Evolutionary conservation across 2,329 filamentous ascomycete species (phyloP), one percentile per base, ranked within the genome.

Genomic region (Aspergillus spinulosporus): DNA sequence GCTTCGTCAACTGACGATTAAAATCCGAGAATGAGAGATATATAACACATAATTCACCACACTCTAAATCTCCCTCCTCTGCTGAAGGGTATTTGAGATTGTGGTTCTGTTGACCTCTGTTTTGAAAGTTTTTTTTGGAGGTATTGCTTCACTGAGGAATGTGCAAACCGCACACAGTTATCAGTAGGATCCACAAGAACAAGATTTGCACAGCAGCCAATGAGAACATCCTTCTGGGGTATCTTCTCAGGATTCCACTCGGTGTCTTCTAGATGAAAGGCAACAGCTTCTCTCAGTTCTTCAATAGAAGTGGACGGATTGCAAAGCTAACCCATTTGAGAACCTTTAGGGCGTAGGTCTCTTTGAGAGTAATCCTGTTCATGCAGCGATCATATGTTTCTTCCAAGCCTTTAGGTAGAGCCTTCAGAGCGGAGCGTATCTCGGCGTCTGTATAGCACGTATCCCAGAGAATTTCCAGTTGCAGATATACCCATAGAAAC

Each of bases 311-410:
- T 26, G 61, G 59, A 5, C 53, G 57, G 3, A n/a, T 49, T 4
- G 62, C 59, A 59, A 64, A 66, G 31, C 62, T 62, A 9, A 64
- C 59, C 64, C 64, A 66, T 47, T 59, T 58, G 12, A 66, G 58
- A 4, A 62, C 57, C 21, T 56, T 60, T 5, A 63, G 31, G 37
- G 51, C 47, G 36, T 43, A 34, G 4, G 5, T 15, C 28, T 63
- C 57, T 7, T 31, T 21, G 6, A 48, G 14, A 14, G 50, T 49
- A 1, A 66, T 62, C 53, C 61, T 60, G 14, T 53, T 21, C 5
- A 66, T 11, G 39, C 61, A 64, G 31, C 60, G 57, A 15, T 37
- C 11, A 21, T 64, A 66, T 14, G 58, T 64, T 3, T 63, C 64
- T 44, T 64, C 62, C 34, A 66, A 54, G 12, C 51, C 61, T 40